Conservation (phyloP, 805 yeast genomes). For the Cyberlindnera galapagoensis region DNA sequence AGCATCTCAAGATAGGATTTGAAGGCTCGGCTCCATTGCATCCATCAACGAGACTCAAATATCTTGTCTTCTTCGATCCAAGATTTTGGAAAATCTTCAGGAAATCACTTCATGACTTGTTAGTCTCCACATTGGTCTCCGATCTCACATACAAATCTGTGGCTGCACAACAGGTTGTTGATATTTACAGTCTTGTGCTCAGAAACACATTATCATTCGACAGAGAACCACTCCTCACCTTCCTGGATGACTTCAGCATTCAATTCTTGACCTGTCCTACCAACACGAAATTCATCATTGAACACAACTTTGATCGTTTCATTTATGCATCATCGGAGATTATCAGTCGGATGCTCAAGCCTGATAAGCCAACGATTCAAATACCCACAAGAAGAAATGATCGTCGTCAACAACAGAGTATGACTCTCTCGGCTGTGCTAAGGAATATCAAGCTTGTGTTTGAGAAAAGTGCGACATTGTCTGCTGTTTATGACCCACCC, state of each 20-base stretch:
- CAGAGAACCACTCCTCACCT: constrained; percentile 81
- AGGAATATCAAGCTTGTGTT: constrained; percentile 15
- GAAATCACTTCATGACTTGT: constrained; percentile 37
- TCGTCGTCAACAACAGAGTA: constrained; percentile 8
- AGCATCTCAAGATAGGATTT: background rate
- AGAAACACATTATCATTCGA: constrained; percentile 54
- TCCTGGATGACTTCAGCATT: constrained; percentile 66
- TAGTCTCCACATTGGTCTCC: constrained; percentile 52
- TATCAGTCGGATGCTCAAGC: constrained; percentile 3
- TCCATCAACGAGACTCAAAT: constrained; percentile 45
- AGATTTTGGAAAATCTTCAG: constrained; percentile 51
- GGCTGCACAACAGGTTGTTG: constrained; percentile 48
- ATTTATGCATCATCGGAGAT: constrained; percentile 6
- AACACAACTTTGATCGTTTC: constrained; percentile 9
- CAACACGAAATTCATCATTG: constrained; percentile 48
- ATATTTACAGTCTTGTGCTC: constrained; percentile 45
- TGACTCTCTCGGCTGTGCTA: constrained; percentile 11
- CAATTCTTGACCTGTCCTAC: constrained; percentile 90
- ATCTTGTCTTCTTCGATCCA: constrained; percentile 49
- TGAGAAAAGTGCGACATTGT: constrained; percentile 26
- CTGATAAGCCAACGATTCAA: constrained; percentile 21
- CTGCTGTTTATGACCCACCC: constrained; percentile 24
- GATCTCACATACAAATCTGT: constrained; percentile 39
- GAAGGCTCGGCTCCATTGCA: constrained; percentile 5
- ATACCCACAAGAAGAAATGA: constrained; percentile 7